Percentiles rank a stretch among this genome's conserved stretches.
Conservation (phyloP, 192 early-diverging fungal species). For the Rhizophagus clarus region DNA sequence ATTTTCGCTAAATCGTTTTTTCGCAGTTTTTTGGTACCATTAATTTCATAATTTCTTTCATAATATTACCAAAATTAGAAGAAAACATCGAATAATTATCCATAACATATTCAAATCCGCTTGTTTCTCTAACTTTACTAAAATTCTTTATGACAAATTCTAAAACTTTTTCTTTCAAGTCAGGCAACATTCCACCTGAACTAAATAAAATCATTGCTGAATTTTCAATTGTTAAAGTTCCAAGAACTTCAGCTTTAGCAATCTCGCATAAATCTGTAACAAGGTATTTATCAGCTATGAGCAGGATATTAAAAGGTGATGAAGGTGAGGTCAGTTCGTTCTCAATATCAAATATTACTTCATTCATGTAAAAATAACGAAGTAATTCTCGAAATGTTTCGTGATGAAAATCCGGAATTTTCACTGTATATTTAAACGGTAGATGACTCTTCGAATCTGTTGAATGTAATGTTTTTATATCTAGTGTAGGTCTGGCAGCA, state of each 20-base stretch:
- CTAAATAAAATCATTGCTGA: constrained; percentile 8
- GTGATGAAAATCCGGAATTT: constrained; percentile 19
- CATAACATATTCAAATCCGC: background rate
- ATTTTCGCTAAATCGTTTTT: no score
- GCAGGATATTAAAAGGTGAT: background rate
- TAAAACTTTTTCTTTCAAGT: constrained; percentile 13
- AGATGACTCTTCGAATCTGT: no score
- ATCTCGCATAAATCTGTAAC: background rate
- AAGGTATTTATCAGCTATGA: constrained; percentile 19
- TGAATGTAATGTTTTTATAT: no score
- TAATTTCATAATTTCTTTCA: no score
- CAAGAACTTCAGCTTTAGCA: background rate
- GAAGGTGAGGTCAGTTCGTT: background rate
- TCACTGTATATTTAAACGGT: background rate
- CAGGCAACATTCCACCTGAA: background rate
- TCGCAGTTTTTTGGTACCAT: no score
- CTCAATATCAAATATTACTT: constrained; percentile 13
- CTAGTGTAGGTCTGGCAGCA: no score
- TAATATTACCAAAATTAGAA: no score
- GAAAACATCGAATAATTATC: no score
- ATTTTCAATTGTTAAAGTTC: constrained; percentile 10
- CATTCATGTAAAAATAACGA: constrained; percentile 13
- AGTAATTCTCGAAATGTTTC: constrained; percentile 9
- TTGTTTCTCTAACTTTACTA: constrained; percentile 4
- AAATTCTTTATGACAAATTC: constrained; percentile 20